Percentiles rank a stretch among this genome's conserved stretches.
Evolutionary conservation across 2,329 filamentous ascomycete species (phyloP).

Genomic region (Colletotrichum sp.): DNA sequence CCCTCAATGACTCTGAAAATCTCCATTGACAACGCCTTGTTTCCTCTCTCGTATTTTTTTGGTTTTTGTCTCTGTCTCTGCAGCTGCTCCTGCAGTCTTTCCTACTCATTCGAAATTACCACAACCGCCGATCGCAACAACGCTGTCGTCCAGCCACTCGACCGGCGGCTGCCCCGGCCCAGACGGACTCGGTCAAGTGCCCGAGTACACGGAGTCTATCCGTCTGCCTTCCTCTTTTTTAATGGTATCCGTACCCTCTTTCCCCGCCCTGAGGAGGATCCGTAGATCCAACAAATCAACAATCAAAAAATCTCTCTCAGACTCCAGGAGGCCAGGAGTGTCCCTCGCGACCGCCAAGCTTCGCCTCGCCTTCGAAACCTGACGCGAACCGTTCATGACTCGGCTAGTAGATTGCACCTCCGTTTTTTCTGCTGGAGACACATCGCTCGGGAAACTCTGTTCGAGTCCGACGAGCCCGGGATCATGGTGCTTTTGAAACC

Average conservation of each 20-base stretch:
- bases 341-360: neutral
- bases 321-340: neutral
- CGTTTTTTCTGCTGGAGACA: constrained; percentile 3
- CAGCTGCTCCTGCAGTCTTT: neutral
- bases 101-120: neutral
- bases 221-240: neutral
- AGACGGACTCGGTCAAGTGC: neutral
- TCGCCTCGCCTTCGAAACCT: neutral
- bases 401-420: constrained; percentile 5
- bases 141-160: neutral
- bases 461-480: neutral
- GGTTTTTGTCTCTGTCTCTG: neutral
- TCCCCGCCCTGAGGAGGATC: neutral
- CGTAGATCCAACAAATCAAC: neutral
- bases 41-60: neutral
- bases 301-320: neutral
- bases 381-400: constrained; percentile 15
- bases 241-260: neutral
- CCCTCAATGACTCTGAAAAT: neutral
- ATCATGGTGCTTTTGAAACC: constrained; percentile 3
- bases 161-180: neutral
- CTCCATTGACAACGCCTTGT: neutral
- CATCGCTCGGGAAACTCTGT: neutral
- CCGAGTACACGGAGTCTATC: neutral
- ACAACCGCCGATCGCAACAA: neutral